Base-by-base conservation (phyloP, 2,329 filamentous ascomycete species). In the Sphaerulina vaccinii region DNA sequence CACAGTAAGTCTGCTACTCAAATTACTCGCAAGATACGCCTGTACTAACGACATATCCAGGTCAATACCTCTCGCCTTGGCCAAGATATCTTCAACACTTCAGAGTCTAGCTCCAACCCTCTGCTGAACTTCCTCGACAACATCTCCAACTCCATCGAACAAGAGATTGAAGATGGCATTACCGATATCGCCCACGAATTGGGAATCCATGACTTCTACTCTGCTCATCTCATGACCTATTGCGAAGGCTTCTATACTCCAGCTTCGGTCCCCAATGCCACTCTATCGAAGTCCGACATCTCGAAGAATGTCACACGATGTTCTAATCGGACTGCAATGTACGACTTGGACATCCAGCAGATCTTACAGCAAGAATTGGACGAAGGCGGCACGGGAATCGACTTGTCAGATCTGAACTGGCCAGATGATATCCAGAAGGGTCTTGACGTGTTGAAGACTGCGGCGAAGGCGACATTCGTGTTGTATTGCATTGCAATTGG, bases 191-290 rank as follows among this genome's bases (percentile, higher is more conserved):
- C 76, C 16, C 65, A 73, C 38, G 66, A 72, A n/a, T 68, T 83
- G 11, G 78, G 79, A 29, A 71, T 84, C 32, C 73, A 79, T 37
- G 78, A 84, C 66, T 86, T 80, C 68, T 85, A 85, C 70, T 77
- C 75, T 18, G 73, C 79, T 13, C 81, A 86, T 65, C 62, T 85
- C 50, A 77, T 84, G 69, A 75, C 80, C 65, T 81, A 80, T 70
- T 86, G 83, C 69, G 73, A 70, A 53, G 76, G 76, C 48, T 70
- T 70, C 58, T 78, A 75, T 69, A 66, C 1, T 74, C 75, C 13
- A 51, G 51, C 7, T 13, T 62, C 73, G n/a, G 54, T 72, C 4
- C 59, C 73, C 13, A 78, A 78, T 59, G 68, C 68, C 1, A 75
- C 73, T 60, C 24, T 27, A 6, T 6, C 24, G 24, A 27, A n/a